Evolutionary conservation across 768 basidiomycete species (phyloP), one percentile per base, ranked within the genome.

Genomic region (Cubamyces lactineus): DNA sequence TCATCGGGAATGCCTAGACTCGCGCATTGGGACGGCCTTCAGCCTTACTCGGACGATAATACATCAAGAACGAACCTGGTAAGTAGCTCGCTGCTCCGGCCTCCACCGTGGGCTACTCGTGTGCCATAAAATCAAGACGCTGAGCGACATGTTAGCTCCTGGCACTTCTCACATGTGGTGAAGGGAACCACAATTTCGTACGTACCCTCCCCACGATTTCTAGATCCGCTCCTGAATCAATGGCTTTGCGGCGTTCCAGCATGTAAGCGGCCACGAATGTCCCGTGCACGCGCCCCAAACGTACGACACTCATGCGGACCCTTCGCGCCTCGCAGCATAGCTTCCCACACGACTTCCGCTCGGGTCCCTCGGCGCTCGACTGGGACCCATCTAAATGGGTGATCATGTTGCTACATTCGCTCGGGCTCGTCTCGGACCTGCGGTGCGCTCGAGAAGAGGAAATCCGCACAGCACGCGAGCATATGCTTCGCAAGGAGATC

Each of bases 331-430:
- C 34, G 13, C 52, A 92, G 83, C 89, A 92, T 71, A 81, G 89
- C 0, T 92, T 91, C 68, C 91, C 91, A 11, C 84, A 87, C 59
- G 90, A 93, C 72, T 92, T 85, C 73, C 83, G 89, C 24, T 88
- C 89, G 19, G 88, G 85, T 0, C 86, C 85, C 11, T 78, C 81
- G 19, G 49, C 61, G 7, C 71, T 77, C 24, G 88, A 88, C 65
- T 93, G 89, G 89, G 90, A 93, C 72, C 89, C 91, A 0, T 88
- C 88, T 1, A 92, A 91, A 75, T 92, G 89, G 90, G 80, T 86
- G 45, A 91, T 92, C 43, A 69, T 82, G 21, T 50, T 74, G 5
- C 76, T 92, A 12, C 74, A 86, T 64, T 67, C 66, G 5, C 52
- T 85, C 8, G 83, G 85, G 0, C 71, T 86, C 0, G 82, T 77